Conservation (phyloP, 2,329 filamentous ascomycete genomes). For the Alternaria gansuensis region DNA sequence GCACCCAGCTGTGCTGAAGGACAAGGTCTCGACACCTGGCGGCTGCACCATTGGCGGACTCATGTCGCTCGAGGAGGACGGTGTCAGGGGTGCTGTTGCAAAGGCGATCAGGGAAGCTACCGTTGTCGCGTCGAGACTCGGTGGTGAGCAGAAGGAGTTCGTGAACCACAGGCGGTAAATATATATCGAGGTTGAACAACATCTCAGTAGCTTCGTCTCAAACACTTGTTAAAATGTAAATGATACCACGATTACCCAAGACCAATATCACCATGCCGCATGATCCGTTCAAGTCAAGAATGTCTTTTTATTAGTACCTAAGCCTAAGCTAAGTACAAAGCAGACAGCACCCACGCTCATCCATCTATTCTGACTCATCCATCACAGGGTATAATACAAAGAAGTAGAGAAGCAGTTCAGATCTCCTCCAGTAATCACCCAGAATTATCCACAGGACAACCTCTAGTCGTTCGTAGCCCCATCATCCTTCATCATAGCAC, state of each 20-base stretch:
- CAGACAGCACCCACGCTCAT: not conserved
- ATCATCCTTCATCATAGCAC: slow-evolving; percentile 4
- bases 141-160: slow-evolving; percentile 59
- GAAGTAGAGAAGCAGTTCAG: slow-evolving; percentile 21
- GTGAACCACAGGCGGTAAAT: slow-evolving; percentile 56
- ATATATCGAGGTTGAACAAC: not conserved
- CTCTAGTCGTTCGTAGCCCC: not conserved
- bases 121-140: slow-evolving; percentile 72
- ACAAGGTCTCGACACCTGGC: slow-evolving; percentile 80
- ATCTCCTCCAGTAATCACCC: not conserved
- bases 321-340: slow-evolving; percentile 15
- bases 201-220: not conserved
- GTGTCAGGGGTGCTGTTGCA: slow-evolving; percentile 71
- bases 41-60: slow-evolving; percentile 81
- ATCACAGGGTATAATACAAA: slow-evolving; percentile 30
- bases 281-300: not conserved
- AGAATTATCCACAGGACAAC: slow-evolving; percentile 3
- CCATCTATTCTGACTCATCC: slow-evolving; percentile 1
- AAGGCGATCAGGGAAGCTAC: slow-evolving; percentile 76
- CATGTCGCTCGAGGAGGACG: slow-evolving; percentile 76
- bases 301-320: slow-evolving; percentile 11
- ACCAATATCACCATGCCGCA: not conserved
- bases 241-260: slow-evolving; percentile 19
- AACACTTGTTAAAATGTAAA: not conserved
- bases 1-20: slow-evolving; percentile 76